Evolutionary conservation across 805 yeast species (phyloP).

Genomic region (Lachancea fermentati): DNA sequence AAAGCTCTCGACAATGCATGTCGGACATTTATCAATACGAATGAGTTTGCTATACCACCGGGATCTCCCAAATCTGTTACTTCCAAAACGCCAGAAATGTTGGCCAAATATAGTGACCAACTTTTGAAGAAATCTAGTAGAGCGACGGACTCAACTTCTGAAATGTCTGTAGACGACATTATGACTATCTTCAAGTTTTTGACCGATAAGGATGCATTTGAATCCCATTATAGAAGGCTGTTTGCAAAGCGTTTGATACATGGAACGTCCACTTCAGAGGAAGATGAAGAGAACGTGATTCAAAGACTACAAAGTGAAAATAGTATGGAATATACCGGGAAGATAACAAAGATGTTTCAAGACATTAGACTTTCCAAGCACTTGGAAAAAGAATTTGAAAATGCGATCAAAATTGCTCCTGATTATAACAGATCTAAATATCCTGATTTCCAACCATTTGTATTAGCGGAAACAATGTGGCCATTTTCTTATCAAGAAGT

Average conservation of each 20-base stretch:
- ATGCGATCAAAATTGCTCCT: constrained; percentile 26
- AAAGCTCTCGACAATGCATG: constrained; percentile 90
- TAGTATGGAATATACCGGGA: constrained; percentile 87
- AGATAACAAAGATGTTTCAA: constrained; percentile 92
- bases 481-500: constrained; percentile 46
- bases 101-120: constrained; percentile 85
- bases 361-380: constrained; percentile 85
- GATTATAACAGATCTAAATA: constrained; percentile 25
- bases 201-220: constrained; percentile 93
- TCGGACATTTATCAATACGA: constrained; percentile 72
- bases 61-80: constrained; percentile 41
- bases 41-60: constrained; percentile 68
- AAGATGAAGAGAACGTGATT: constrained; percentile 75
- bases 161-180: constrained; percentile 76
- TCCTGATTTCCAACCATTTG: constrained; percentile 62
- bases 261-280: constrained; percentile 76
- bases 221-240: constrained; percentile 82
- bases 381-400: constrained; percentile 44
- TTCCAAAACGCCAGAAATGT: constrained; percentile 86
- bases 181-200: constrained; percentile 83
- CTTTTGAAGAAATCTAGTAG: constrained; percentile 71
- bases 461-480: constrained; percentile 89
- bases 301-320: constrained; percentile 84
- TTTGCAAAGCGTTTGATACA: constrained; percentile 86
- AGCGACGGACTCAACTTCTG: constrained; percentile 57